Evolutionary conservation across 2,329 filamentous ascomycete genomes (phyloP).

Genomic region (Xylaria sp.): DNA sequence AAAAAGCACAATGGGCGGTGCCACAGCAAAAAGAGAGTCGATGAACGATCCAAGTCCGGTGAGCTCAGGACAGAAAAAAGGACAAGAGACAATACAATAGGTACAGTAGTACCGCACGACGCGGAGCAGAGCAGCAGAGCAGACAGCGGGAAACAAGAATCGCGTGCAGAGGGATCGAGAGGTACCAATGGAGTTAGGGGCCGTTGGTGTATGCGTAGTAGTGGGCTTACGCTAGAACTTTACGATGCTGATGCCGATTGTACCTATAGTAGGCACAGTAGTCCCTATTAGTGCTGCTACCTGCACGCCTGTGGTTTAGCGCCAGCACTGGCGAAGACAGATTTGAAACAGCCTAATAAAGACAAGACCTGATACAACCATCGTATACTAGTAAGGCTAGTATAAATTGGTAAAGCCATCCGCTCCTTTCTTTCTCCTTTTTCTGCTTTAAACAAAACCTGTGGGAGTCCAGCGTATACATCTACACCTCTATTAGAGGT

Average conservation of each 20-base stretch:
- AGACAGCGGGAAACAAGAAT: slow-evolving; percentile 29
- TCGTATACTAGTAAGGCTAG: background rate
- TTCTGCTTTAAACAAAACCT: background rate
- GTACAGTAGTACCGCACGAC: too few relatives aligned
- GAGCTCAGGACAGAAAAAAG: slow-evolving; percentile 24
- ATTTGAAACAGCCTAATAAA: slow-evolving; percentile 36
- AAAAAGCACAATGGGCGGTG: slow-evolving; percentile 21
- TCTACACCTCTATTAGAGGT: background rate
- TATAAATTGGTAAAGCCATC: background rate
- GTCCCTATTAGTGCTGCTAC: background rate
- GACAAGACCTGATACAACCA: background rate
- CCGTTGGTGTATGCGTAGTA: slow-evolving; percentile 20
- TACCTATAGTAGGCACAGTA: slow-evolving; percentile 1
- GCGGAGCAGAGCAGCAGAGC: too few relatives aligned
- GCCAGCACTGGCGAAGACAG: background rate
- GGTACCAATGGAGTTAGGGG: slow-evolving; percentile 21
- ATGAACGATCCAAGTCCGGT: slow-evolving; percentile 23
- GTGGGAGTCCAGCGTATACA: background rate
- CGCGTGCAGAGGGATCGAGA: slow-evolving; percentile 22
- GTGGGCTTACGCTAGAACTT: background rate
- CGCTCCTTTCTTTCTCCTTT: background rate
- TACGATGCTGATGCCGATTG: background rate
- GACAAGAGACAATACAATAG: background rate
- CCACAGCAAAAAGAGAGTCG: slow-evolving; percentile 16
- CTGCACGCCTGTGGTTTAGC: slow-evolving; percentile 23